Percentiles rank a stretch among this genome's conserved stretches.
Evolutionary conservation across 2,329 filamentous ascomycete species (phyloP).

Genomic region (Hirsutella minnesotensis): DNA sequence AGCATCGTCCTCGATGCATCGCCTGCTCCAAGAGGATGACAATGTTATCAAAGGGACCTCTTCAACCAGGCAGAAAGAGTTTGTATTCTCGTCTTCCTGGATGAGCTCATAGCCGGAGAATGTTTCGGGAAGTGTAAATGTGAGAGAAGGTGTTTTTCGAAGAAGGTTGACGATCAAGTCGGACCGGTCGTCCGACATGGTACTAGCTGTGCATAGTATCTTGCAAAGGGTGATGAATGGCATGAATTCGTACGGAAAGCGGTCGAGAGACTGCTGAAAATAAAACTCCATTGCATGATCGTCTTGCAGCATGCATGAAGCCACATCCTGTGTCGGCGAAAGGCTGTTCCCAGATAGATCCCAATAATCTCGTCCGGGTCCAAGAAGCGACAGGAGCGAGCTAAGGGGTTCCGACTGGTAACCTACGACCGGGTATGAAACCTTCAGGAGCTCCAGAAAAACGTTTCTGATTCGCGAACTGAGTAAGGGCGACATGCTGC

Average conservation of each 20-base stretch:
- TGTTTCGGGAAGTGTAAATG: constrained; percentile 58
- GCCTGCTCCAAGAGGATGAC: constrained; percentile 30
- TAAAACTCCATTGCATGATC: constrained; percentile 41
- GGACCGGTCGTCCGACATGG: constrained; percentile 20
- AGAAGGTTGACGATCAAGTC: constrained; percentile 52
- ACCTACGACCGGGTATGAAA: constrained; percentile 52
- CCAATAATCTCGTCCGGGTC: constrained; percentile 41
- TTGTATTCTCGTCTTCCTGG: constrained; percentile 76
- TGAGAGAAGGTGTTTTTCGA: constrained; percentile 60
- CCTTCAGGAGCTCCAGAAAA: constrained; percentile 60
- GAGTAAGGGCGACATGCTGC: constrained; percentile 41
- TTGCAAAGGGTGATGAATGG: constrained; percentile 67
- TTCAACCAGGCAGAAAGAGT: constrained; percentile 57
- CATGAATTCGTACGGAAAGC: constrained; percentile 76
- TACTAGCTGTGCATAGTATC: constrained; percentile 36
- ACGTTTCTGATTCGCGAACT: constrained; percentile 50
- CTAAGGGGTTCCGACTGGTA: constrained; percentile 63
- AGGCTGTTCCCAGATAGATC: constrained; percentile 30
- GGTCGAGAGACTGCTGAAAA: constrained; percentile 57
- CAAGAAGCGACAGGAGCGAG: constrained; percentile 53
- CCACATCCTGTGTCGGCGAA: constrained; percentile 19
- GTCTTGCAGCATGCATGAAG: constrained; percentile 22
- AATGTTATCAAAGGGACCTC: constrained; percentile 52
- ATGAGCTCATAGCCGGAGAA: constrained; percentile 69
- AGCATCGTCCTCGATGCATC: constrained; percentile 31